Conservation (phyloP, 305 asterid genomes). For the Fraxinus latifolia region DNA sequence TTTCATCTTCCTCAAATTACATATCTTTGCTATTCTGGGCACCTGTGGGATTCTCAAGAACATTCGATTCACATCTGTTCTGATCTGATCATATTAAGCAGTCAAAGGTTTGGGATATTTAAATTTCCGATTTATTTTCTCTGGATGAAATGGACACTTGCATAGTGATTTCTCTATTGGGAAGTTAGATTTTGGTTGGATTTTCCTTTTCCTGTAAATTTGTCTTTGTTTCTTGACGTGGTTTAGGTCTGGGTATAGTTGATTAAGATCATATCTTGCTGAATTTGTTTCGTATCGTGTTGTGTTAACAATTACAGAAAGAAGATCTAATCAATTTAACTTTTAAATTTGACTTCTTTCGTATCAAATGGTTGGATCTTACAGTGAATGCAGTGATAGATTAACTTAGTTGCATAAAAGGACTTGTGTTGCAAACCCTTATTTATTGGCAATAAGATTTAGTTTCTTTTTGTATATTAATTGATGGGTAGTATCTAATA, state of each 20-base stretch:
- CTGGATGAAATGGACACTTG: neutral
- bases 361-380: neutral
- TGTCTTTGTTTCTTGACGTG: slow-evolving; percentile 14
- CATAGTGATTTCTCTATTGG: neutral
- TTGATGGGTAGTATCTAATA: neutral
- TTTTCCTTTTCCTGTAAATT: neutral
- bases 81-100: slow-evolving; percentile 1
- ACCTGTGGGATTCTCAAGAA: slow-evolving; percentile 10
- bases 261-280: slow-evolving; percentile 14
- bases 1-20: slow-evolving; percentile 19
- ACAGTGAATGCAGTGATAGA: neutral
- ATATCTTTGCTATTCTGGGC: slow-evolving; percentile 24
- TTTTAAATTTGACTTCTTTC: slow-evolving; percentile 1
- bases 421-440: neutral
- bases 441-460: neutral
- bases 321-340: slow-evolving; percentile 11
- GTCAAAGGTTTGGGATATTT: slow-evolving; percentile 33
- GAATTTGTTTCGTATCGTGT: slow-evolving; percentile 12
- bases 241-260: neutral
- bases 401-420: neutral
- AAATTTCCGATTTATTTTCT: slow-evolving; percentile 6
- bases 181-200: slow-evolving; percentile 9
- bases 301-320: neutral
- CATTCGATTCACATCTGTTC: slow-evolving; percentile 21
- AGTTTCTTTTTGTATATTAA: neutral